Conservation (phyloP, 2,329 filamentous ascomycete species). For the Calycina herbarum region DNA sequence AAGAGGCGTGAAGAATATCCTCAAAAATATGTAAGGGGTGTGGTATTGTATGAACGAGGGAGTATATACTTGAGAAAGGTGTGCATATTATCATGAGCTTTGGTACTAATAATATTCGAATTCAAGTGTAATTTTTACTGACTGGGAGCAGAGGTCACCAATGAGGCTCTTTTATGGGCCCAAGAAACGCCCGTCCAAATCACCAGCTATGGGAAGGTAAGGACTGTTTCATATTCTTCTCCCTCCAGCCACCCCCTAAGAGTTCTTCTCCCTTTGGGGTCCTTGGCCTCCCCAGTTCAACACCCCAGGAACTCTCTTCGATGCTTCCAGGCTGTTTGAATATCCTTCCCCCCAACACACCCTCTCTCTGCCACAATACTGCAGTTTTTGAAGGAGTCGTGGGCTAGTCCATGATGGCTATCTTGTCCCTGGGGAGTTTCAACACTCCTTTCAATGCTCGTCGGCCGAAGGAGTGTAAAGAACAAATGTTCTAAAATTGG, state of each 20-base stretch:
- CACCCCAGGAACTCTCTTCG: background rate
- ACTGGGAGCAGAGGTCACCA: conserved; percentile 1
- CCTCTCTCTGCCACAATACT: background rate
- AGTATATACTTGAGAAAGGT: background rate
- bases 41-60: background rate
- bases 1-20: conserved; percentile 35
- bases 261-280: background rate
- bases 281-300: background rate
- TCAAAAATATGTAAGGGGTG: conserved; percentile 32
- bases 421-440: background rate
- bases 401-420: background rate
- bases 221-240: background rate
- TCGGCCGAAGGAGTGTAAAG: background rate
- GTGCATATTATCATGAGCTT: background rate
- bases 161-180: no score
- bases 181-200: background rate
- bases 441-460: background rate
- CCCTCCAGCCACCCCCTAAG: background rate
- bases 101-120: conserved; percentile 10
- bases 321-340: background rate
- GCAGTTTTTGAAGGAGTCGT: background rate
- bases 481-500: background rate
- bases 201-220: background rate
- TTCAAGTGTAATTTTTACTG: background rate
- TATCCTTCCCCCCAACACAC: background rate